Evolutionary conservation across 225 moss, liverwort and hornwort genomes (phyloP).

Genomic region (Thuidium tamariscinum): DNA sequence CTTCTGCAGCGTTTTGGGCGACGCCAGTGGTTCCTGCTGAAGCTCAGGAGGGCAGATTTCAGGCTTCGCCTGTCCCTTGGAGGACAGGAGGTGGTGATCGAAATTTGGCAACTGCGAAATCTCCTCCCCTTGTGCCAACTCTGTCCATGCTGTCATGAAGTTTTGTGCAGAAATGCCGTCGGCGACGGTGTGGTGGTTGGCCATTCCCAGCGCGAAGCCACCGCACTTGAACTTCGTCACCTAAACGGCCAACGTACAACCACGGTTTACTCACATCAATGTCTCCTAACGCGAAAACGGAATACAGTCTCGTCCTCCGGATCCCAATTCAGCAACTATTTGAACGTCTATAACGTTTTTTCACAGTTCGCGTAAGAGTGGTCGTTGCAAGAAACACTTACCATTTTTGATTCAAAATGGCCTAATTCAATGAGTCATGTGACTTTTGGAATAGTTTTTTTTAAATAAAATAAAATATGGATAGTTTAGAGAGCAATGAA

Average conservation of each 20-base stretch:
- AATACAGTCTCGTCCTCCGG: neutral
- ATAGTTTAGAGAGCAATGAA: no score
- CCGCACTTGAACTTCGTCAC: constrained; percentile 40
- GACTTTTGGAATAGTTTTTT: no score
- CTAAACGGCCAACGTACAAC: neutral
- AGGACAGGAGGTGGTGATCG: constrained; percentile 24
- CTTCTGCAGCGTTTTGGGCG: constrained; percentile 10
- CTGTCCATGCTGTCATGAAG: constrained; percentile 35
- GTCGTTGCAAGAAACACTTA: no score
- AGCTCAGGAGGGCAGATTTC: constrained; percentile 11
- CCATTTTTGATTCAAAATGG: no score
- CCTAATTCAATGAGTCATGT: no score
- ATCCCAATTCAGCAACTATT: neutral
- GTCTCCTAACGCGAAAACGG: neutral
- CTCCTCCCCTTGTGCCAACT: constrained; percentile 12
- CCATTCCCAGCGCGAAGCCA: constrained; percentile 35
- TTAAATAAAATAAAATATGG: no score
- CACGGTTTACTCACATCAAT: neutral
- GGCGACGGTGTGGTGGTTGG: constrained; percentile 35
- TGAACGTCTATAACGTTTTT: neutral
- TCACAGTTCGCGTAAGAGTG: no score
- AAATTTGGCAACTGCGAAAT: constrained; percentile 25
- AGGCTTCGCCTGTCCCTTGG: constrained; percentile 7
- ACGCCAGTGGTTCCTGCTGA: constrained; percentile 5
- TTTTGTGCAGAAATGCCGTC: constrained; percentile 40